Conservation (phyloP, 2,329 filamentous ascomycete genomes). For the Talaromyces verruculosus region DNA sequence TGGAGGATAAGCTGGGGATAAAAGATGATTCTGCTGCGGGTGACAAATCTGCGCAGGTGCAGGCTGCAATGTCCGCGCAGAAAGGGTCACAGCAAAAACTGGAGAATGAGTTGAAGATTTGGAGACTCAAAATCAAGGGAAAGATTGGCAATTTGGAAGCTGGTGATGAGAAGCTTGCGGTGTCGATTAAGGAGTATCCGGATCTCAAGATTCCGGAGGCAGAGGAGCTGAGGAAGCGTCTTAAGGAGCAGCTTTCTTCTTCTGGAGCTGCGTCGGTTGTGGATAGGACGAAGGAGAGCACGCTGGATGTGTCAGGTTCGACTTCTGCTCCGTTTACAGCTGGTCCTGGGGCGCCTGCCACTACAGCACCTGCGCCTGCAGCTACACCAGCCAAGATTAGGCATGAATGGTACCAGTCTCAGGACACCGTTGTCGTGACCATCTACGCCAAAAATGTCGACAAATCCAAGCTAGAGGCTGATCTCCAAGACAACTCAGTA, state of each 20-base stretch:
- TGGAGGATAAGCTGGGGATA: slow-evolving; percentile 52
- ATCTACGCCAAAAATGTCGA: slow-evolving; percentile 66
- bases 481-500: slow-evolving; percentile 53
- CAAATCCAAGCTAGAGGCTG: slow-evolving; percentile 55
- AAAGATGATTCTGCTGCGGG: slow-evolving; percentile 38
- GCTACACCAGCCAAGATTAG: slow-evolving; percentile 58
- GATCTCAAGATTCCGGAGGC: slow-evolving; percentile 46
- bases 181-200: slow-evolving; percentile 56
- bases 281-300: slow-evolving; percentile 16
- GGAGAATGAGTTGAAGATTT: slow-evolving; percentile 52
- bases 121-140: slow-evolving; percentile 56
- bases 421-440: slow-evolving; percentile 61
- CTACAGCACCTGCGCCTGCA: slow-evolving; percentile 17
- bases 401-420: slow-evolving; percentile 68
- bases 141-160: slow-evolving; percentile 54
- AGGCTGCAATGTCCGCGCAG: slow-evolving; percentile 25
- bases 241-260: slow-evolving; percentile 33
- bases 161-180: slow-evolving; percentile 48
- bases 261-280: slow-evolving; percentile 12
- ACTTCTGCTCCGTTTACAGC: slow-evolving; percentile 14
- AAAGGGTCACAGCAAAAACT: slow-evolving; percentile 27
- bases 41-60: slow-evolving; percentile 31
- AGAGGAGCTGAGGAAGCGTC: slow-evolving; percentile 38
- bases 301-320: slow-evolving; percentile 14
- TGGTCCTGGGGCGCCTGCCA: slow-evolving; percentile 18